A percentile compares a stretch with the other conserved stretches of the same genome.
Evolutionary conservation across 1,139 yeast genomes (phyloP).

Genomic region (Candida sanyaensis): DNA sequence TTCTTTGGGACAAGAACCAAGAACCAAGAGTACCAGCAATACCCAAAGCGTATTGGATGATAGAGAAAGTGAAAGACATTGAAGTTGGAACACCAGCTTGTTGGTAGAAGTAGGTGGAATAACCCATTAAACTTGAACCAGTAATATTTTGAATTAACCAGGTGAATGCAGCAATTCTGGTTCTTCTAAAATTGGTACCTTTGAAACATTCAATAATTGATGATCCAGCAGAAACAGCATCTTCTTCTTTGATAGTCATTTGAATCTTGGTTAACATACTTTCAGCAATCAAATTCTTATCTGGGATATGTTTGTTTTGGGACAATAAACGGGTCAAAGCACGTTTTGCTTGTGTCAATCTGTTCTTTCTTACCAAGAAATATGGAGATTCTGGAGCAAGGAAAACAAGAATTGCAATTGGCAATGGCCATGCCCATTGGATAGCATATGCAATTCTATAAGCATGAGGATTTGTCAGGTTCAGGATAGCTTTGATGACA

Average conservation of each 20-base stretch:
- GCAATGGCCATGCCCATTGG: conserved; percentile 68
- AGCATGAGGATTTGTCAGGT: conserved; percentile 27
- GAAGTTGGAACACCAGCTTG: conserved; percentile 47
- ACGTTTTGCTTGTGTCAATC: conserved; percentile 33
- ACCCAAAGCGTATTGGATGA: conserved; percentile 50
- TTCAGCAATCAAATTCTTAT: conserved; percentile 34
- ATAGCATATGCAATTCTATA: conserved; percentile 44
- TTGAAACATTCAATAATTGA: conserved; percentile 52
- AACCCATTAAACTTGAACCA: conserved; percentile 55
- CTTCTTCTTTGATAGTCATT: conserved; percentile 48
- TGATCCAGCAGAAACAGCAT: conserved; percentile 28
- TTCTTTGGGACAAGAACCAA: conserved; percentile 47
- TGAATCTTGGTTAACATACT: conserved; percentile 46
- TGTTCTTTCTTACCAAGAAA: conserved; percentile 42
- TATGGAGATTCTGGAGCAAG: conserved; percentile 47
- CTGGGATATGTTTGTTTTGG: conserved; percentile 32
- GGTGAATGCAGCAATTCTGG: conserved; percentile 50
- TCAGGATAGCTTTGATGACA: conserved; percentile 40
- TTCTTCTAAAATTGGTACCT: conserved; percentile 53
- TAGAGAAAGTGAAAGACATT: conserved; percentile 47
- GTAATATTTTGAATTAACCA: conserved; percentile 54
- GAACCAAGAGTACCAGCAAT: conserved; percentile 52
- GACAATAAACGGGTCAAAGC: conserved; percentile 37
- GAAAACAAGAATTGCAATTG: conserved; percentile 37
- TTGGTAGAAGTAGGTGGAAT: conserved; percentile 55